Conservation (phyloP, 2,329 filamentous ascomycete species). For the Claviceps cyperi region DNA sequence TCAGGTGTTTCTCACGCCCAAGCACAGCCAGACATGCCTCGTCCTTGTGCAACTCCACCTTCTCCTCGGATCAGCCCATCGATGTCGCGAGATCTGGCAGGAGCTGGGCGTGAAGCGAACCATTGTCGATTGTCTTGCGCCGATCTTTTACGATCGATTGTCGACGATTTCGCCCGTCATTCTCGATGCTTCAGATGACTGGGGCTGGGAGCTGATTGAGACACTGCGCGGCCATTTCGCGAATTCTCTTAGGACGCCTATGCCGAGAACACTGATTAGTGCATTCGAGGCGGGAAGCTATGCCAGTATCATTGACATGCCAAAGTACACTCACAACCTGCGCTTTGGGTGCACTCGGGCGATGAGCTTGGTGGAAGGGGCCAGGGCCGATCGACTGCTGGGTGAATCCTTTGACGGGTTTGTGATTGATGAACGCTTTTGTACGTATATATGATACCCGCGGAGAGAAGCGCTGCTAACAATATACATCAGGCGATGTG, state of each 20-base stretch:
- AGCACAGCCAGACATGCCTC: slow-evolving; percentile 32
- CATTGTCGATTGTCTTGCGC: slow-evolving; percentile 40
- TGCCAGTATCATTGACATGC: slow-evolving; percentile 33
- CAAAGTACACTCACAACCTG: slow-evolving; percentile 28
- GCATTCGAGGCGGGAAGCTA: slow-evolving; percentile 37
- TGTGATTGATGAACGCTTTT: slow-evolving; percentile 28
- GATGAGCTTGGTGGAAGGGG: slow-evolving; percentile 37
- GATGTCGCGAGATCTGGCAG: slow-evolving; percentile 33
- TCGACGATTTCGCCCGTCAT: slow-evolving; percentile 33
- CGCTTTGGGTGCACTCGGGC: slow-evolving; percentile 35
- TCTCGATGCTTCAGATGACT: slow-evolving; percentile 18
- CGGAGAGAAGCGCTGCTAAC: slow-evolving; percentile 29
- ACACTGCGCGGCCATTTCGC: slow-evolving; percentile 31
- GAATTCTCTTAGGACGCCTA: slow-evolving; percentile 30
- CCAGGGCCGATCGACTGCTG: slow-evolving; percentile 29
- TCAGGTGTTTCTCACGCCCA: slow-evolving; percentile 29
- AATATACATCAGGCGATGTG: slow-evolving; percentile 26
- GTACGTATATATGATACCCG: slow-evolving; percentile 20
- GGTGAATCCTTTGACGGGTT: slow-evolving; percentile 26
- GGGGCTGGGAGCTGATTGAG: slow-evolving; percentile 23
- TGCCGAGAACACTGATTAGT: slow-evolving; percentile 27
- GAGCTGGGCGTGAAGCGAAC: slow-evolving; percentile 40
- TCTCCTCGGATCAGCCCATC: slow-evolving; percentile 32
- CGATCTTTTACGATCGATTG: slow-evolving; percentile 40
- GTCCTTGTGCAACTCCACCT: slow-evolving; percentile 38